Conservation (phyloP, 768 basidiomycete species). For the Xanthoconium purpureum region DNA sequence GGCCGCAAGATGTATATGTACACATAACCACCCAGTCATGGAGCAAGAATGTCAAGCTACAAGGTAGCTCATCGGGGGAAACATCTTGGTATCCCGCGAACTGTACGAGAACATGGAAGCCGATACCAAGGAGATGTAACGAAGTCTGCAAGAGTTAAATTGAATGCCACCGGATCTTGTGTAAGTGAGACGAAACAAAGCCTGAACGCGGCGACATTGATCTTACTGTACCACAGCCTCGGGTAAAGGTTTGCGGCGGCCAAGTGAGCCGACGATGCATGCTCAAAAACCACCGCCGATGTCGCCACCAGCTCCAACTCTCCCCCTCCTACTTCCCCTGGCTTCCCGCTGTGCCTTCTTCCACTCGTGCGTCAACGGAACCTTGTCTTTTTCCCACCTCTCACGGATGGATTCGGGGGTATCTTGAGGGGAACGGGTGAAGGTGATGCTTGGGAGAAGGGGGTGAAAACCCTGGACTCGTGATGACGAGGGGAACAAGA, state of each 20-base stretch:
- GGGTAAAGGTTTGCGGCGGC: background rate
- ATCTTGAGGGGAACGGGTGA: conserved; percentile 21
- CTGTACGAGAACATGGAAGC: too few relatives aligned
- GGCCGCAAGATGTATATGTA: too few relatives aligned
- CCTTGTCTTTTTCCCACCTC: conserved; percentile 69
- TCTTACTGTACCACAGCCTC: too few relatives aligned
- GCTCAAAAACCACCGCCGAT: conserved; percentile 9
- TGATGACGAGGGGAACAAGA: conserved; percentile 34
- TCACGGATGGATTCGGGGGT: conserved; percentile 50
- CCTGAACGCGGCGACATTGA: background rate
- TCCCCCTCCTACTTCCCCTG: conserved; percentile 57
- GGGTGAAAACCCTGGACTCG: conserved; percentile 51
- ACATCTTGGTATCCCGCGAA: too few relatives aligned
- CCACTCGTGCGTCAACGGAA: conserved; percentile 71
- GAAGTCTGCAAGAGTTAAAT: too few relatives aligned
- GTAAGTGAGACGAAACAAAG: background rate
- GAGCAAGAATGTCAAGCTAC: too few relatives aligned
- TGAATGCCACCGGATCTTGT: too few relatives aligned
- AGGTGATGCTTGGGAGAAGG: conserved; percentile 18
- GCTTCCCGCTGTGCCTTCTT: conserved; percentile 76
- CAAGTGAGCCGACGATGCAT: background rate
- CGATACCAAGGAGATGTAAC: too few relatives aligned
- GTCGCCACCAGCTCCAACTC: conserved; percentile 42
- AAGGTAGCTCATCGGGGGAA: too few relatives aligned
- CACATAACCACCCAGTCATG: too few relatives aligned